Percentiles rank a stretch among this genome's conserved stretches.
Conservation (phyloP, 495 filamentous ascomycete species). For the Chaetomium tenue region DNA sequence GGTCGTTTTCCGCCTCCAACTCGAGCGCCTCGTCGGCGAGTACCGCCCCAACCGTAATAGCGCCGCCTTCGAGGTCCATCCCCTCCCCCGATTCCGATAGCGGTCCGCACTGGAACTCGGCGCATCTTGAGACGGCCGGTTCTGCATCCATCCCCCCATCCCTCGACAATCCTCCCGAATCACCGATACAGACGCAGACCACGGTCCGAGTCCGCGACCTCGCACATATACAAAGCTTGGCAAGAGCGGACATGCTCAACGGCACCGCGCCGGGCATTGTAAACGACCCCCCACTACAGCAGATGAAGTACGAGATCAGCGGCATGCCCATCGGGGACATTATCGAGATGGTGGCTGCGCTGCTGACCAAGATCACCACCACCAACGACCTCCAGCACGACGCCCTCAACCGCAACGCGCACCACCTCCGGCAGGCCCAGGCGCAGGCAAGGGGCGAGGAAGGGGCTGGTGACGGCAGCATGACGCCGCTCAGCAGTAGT, state of each 20-base stretch:
- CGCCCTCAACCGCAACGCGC: slow-evolving; percentile 49
- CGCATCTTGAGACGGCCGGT: slow-evolving; percentile 21
- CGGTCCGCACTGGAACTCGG: slow-evolving; percentile 27
- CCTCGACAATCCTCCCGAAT: slow-evolving; percentile 20
- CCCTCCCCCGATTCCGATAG: slow-evolving; percentile 62
- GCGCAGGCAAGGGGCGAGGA: slow-evolving; percentile 43
- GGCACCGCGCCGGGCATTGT: slow-evolving; percentile 48
- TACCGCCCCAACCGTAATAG: slow-evolving; percentile 34
- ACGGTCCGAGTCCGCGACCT: slow-evolving; percentile 77
- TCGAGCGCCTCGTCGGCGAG: slow-evolving; percentile 48
- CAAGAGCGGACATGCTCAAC: slow-evolving; percentile 64
- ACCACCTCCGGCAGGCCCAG: slow-evolving; percentile 48
- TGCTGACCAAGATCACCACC: slow-evolving; percentile 95
- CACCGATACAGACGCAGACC: slow-evolving; percentile 33
- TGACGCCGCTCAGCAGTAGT: slow-evolving; percentile 79
- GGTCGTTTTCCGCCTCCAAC: slow-evolving; percentile 40
- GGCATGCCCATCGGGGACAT: slow-evolving; percentile 96
- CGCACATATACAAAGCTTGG: slow-evolving; percentile 85
- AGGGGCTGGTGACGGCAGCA: slow-evolving; percentile 57
- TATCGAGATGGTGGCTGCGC: slow-evolving; percentile 99
- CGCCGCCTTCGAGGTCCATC: slow-evolving; percentile 38
- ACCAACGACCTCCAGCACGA: slow-evolving; percentile 96
- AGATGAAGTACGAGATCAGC: slow-evolving; percentile 87
- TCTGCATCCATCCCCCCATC: slow-evolving; percentile 23
- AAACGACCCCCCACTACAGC: slow-evolving; percentile 49